Evolutionary conservation across 2,329 filamentous ascomycete species (phyloP), one percentile per base, ranked within the genome.

Genomic region (Ophiostoma ips): DNA sequence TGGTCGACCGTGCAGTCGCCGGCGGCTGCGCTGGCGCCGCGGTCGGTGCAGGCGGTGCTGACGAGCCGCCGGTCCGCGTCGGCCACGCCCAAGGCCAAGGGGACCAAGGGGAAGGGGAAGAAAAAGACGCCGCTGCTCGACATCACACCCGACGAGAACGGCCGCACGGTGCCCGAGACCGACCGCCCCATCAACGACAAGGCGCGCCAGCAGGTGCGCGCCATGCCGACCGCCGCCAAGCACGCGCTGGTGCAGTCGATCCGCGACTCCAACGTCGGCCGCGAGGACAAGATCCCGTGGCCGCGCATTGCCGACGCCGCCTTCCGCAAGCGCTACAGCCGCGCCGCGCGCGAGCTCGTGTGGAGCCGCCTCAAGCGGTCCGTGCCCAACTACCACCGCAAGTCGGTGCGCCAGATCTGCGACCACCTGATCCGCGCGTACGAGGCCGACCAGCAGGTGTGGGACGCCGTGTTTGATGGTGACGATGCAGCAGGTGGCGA

Each of bases 221-320:
- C 59, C 28, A 71, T 77, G 64, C 59, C 63, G 12, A 57, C 68
- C 50, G 57, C 63, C 16, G 71, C 76, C 50, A 72, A 71, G 50
- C 64, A 68, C 50, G 60, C 62, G 13, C 58, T 77, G 21, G 59
- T 73, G 0, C 58, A 64, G 34, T 65, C 68, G 2, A 68, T 77
- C 34, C 61, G 67, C 8, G 63, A 66, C 13, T 66, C 64, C 3
- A 62, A 63, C 2, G 69, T 64, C 1, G 57, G 59, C 9, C 60
- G 54, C 1, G 74, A 77, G 48, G 55, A 59, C 9, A 70, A 70
- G 44, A 75, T 79, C 37, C 68, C 68, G 0, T 79, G 76, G 76
- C 56, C 59, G 34, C 63, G 59, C 21, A 58, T 77, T 12, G 53
- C 49, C 13, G 52, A 55, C 36, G 21, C 12, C 10, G 30, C 33